Percentiles rank a stretch among this genome's conserved stretches.
Conservation (phyloP, 2,329 filamentous ascomycete genomes). For the Fusarium globosum region DNA sequence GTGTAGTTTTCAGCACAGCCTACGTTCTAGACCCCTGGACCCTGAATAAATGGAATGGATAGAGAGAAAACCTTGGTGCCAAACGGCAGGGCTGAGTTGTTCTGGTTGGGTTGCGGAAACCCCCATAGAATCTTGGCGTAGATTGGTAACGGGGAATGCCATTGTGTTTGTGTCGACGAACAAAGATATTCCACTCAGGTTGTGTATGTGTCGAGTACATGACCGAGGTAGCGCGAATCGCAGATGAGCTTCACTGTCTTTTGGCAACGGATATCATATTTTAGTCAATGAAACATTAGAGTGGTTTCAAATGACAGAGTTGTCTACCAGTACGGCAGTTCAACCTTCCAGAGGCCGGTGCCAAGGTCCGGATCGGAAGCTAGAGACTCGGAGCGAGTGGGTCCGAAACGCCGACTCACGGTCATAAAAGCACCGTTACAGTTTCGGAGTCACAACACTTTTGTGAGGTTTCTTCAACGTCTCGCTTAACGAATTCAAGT, state of each 20-base stretch:
- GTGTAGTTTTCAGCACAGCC: not conserved
- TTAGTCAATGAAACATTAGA: not conserved
- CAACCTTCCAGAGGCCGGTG: not conserved
- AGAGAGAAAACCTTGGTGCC: slow-evolving; percentile 3
- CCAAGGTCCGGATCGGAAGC: not conserved
- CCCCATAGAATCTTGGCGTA: slow-evolving; percentile 16
- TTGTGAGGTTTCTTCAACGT: not conserved
- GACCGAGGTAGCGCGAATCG: not conserved
- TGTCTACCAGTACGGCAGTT: not conserved
- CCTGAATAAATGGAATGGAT: slow-evolving; percentile 17
- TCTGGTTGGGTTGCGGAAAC: slow-evolving; percentile 23
- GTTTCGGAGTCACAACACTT: not conserved
- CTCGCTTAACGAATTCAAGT: not conserved
- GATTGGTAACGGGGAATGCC: slow-evolving; percentile 3
- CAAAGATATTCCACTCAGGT: not conserved
- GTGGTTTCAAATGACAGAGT: not conserved
- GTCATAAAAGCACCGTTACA: not conserved
- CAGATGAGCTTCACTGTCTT: not conserved
- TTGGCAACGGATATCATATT: not conserved
- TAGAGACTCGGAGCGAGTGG: slow-evolving; percentile 10
- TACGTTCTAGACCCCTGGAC: slow-evolving; percentile 37
- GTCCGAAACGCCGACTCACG: not conserved
- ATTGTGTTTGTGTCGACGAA: not conserved
- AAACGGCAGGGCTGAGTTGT: slow-evolving; percentile 36
- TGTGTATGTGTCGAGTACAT: not conserved